These are phyloP conservation scores for Fusarium duplospermum DNA, from an alignment of 2,329 filamentous ascomycete genomes.

Conservation along the genomic window DNA sequence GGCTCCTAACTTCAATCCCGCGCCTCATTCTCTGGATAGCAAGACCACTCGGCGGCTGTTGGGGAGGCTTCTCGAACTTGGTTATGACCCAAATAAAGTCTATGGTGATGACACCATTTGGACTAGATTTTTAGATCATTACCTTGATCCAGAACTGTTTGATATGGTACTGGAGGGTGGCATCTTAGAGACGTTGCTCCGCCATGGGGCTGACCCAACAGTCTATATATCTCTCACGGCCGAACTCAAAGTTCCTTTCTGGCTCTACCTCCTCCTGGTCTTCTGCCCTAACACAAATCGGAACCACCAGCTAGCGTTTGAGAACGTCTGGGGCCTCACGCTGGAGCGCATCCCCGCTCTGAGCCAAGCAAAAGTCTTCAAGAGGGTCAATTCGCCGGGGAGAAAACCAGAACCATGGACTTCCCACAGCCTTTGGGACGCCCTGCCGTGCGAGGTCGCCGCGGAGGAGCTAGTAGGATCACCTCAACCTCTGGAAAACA, in stretches of 20 bases:
- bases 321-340: neutral
- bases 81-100: neutral
- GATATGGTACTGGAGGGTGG: neutral
- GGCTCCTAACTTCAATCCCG: too few relatives aligned
- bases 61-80: neutral
- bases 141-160: neutral
- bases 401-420: too few relatives aligned
- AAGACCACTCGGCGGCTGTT: neutral
- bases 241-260: neutral
- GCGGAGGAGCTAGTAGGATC: fast-evolving
- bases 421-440: too few relatives aligned
- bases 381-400: neutral
- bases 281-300: neutral
- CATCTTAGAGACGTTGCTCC: neutral
- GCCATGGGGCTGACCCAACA: neutral
- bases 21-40: neutral
- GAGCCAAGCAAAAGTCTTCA: neutral
- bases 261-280: neutral
- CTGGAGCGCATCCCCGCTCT: neutral
- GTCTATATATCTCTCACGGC: neutral
- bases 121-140: neutral
- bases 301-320: neutral
- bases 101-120: neutral
- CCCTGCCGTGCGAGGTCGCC: too few relatives aligned
- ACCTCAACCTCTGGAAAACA: too few relatives aligned